Conservation (phyloP, 2,329 filamentous ascomycete genomes). For the Diaporthe australafricana region DNA sequence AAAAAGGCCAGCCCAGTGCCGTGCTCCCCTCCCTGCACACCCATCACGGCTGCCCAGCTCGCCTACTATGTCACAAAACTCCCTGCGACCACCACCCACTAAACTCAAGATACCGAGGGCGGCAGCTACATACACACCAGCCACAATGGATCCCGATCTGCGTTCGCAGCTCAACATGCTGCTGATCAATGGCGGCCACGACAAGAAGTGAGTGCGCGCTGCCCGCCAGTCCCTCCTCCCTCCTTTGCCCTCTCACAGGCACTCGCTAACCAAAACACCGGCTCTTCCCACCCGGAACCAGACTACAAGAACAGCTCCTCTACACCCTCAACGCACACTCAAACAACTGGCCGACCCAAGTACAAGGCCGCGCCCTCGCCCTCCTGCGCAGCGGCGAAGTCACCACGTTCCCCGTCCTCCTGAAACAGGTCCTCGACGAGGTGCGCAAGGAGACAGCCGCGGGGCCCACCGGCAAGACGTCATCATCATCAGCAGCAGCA, state of each 20-base stretch:
- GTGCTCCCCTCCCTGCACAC: conserved; percentile 26
- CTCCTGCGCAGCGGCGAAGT: conserved; percentile 71
- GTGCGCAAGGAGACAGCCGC: conserved; percentile 62
- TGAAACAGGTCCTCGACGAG: conserved; percentile 71
- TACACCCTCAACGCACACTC: conserved; percentile 70
- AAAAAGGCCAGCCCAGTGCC: conserved; percentile 24
- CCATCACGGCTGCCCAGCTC: conserved; percentile 29
- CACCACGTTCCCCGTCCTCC: conserved; percentile 70
- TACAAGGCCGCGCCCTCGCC: conserved; percentile 69
- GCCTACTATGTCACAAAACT: conserved; percentile 39
- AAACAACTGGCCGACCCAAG: conserved; percentile 71
- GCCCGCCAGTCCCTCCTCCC: conserved; percentile 17
- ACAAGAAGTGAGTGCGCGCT: conserved; percentile 61
- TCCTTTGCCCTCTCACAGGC: neutral
- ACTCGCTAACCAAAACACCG: conserved; percentile 30
- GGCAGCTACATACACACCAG: conserved; percentile 69
- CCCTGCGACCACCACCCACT: conserved; percentile 53
- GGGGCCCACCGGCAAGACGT: conserved; percentile 33
- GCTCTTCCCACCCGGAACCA: conserved; percentile 44
- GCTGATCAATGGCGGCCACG: conserved; percentile 69
- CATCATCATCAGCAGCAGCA: conserved; percentile 42
- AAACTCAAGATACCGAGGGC: conserved; percentile 71
- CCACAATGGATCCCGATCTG: conserved; percentile 71
- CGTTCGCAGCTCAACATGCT: conserved; percentile 72
- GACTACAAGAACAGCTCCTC: conserved; percentile 74